Base-by-base conservation (phyloP, 345 rosid genomes). In the Garcia nutans region DNA sequence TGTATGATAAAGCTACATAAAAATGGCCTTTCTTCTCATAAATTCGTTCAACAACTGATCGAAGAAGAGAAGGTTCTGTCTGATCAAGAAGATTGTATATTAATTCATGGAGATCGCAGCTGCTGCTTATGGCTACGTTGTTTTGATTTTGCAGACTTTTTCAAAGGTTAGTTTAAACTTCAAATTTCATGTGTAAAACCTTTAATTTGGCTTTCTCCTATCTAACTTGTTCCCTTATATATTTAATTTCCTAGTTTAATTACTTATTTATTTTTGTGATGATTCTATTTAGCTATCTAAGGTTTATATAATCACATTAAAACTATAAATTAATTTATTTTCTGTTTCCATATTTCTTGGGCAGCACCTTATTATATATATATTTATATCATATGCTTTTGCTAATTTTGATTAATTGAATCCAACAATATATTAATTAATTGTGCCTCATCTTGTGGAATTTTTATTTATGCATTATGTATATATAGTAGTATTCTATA, bases 111-210 rank as follows among this genome's bases (percentile, higher is more conserved):
- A 71, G 52, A 37, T 28, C 45, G 41, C 15, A n/a, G 65, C 74
- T 57, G 60, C 23, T 49, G 9, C 16, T 44, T 9, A n/a, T 37
- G 2, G 31, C 6, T 15, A 12, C 28, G 8, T 2, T 2, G 13
- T 52, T 49, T 37, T 11, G 17, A 26, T 41, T 70, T 71, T 37
- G 65, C 68, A 60, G 26, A 72, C 13, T 72, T 17, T 17, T 37
- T 44, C 41, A 49, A 49, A 61, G 68, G 57, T 73, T 66, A 73
- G 76, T 28, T n/a, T n/a, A 31, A 49, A 61, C 59, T 1, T 73
- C 28, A 19, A 44, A 17, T 22, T 73, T 62, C 47, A 20, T 72
- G 75, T 57, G 37, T 22, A 57, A 71, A 41, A 42, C 31, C 37
- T 1, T 28, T 28, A 28, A 28, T 57, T 26, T 33, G 44, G 28